Evolutionary conservation across 2,329 filamentous ascomycete genomes (phyloP).

Genomic region (Neonectria neomacrospora): DNA sequence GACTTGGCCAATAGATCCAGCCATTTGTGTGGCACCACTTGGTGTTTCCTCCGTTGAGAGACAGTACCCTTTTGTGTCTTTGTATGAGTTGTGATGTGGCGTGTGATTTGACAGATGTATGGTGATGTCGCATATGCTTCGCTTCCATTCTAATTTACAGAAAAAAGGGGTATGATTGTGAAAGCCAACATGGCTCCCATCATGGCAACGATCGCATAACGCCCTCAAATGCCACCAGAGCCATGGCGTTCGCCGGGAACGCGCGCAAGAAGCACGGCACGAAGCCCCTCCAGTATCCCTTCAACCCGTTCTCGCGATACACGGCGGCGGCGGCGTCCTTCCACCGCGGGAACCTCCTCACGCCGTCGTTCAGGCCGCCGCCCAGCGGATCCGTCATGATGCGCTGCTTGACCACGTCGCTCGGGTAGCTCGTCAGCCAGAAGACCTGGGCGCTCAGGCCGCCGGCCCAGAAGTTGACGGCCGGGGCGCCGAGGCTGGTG

Average conservation of each 20-base stretch:
- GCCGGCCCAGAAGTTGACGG: conserved; percentile 97
- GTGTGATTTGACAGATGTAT: not conserved
- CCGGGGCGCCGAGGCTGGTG: conserved; percentile 78
- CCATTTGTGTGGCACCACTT: conserved; percentile 48
- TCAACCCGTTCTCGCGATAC: conserved; percentile 78
- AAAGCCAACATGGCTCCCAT: conserved; percentile 5
- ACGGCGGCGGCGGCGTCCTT: conserved; percentile 81
- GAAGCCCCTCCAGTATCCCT: conserved; percentile 93
- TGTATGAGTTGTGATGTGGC: conserved; percentile 1
- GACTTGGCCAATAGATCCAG: conserved; percentile 46
- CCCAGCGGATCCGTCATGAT: conserved; percentile 96
- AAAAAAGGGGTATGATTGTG: conserved; percentile 14
- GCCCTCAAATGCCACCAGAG: conserved; percentile 91
- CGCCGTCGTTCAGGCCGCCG: conserved; percentile 73
- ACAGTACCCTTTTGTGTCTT: not conserved
- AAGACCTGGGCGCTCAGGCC: conserved; percentile 93
- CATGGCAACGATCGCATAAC: conserved; percentile 77
- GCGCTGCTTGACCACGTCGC: conserved; percentile 93
- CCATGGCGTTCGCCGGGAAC: conserved; percentile 96
- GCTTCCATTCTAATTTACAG: not conserved
- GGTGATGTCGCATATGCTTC: too few species aligned
- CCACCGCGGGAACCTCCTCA: conserved; percentile 78
- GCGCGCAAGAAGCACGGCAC: conserved; percentile 92
- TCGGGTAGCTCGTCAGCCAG: conserved; percentile 92
- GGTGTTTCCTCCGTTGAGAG: conserved; percentile 37